phyloP scores from a whole-genome alignment of 2,329 filamentous ascomycete species.

The Seiridium cupressi region DNA sequence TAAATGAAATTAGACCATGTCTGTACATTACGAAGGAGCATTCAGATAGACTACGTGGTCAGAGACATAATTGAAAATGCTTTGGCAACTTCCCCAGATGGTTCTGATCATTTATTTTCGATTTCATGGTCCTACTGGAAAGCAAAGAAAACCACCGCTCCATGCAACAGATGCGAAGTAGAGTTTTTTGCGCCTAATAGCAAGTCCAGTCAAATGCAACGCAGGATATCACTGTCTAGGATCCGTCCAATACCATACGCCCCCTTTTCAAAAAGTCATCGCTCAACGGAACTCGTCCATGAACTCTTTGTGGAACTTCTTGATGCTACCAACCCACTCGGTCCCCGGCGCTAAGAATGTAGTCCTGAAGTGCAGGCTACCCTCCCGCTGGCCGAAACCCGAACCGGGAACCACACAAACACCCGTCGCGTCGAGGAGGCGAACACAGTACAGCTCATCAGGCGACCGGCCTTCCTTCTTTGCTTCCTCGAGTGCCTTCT shows the following conservation, averaged over 20 bases:
- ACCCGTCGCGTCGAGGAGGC: slow-evolving; percentile 87
- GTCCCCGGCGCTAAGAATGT: slow-evolving; percentile 96
- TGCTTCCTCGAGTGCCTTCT: slow-evolving; percentile 75
- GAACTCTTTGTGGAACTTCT: slow-evolving; percentile 88
- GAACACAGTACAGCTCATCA: slow-evolving; percentile 94
- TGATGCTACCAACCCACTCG: slow-evolving; percentile 85
- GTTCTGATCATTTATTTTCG: too few relatives aligned
- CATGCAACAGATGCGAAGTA: too few relatives aligned
- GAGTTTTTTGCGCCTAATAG: too few relatives aligned
- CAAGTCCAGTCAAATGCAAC: too few relatives aligned
- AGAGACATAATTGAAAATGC: background rate
- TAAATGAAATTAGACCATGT: background rate
- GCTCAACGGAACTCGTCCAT: slow-evolving; percentile 71
- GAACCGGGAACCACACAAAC: slow-evolving; percentile 91
- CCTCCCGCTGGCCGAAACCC: slow-evolving; percentile 92
- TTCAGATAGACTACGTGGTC: background rate
- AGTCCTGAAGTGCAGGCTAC: slow-evolving; percentile 89
- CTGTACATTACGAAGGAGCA: background rate
- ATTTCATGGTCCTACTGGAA: too few relatives aligned
- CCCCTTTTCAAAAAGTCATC: background rate
- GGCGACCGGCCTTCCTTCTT: slow-evolving; percentile 68
- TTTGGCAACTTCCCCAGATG: background rate
- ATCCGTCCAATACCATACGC: too few relatives aligned
- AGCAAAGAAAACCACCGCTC: too few relatives aligned
- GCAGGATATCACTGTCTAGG: too few relatives aligned